These are phyloP conservation scores for Prunus padus DNA, from an alignment of 306 rosid species.

Conservation along the genomic window DNA sequence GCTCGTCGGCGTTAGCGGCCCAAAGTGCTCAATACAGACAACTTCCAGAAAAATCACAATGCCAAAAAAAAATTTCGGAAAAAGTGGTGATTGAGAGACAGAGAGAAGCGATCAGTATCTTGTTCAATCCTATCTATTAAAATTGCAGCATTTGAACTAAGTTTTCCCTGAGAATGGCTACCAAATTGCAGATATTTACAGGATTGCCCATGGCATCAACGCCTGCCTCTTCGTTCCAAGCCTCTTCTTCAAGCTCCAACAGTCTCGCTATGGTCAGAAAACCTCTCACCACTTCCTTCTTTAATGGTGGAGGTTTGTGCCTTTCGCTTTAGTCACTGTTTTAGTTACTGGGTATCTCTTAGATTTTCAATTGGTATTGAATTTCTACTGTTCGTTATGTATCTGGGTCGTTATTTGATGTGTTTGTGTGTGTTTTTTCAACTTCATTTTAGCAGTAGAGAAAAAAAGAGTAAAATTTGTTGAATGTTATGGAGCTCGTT, in stretches of 20 bases:
- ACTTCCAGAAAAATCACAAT: not conserved
- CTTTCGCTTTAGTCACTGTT: not conserved
- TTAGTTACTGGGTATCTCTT: not conserved
- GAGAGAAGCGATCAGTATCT: not conserved
- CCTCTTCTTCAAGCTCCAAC: conserved; percentile 44
- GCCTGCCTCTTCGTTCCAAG: conserved; percentile 43
- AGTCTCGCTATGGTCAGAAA: conserved; percentile 38
- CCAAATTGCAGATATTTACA: conserved; percentile 59
- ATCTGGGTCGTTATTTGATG: not conserved
- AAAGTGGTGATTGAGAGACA: not conserved
- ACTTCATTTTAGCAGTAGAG: not conserved
- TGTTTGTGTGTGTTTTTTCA: not conserved
- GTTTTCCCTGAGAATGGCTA: conserved; percentile 51
- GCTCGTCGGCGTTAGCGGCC: not conserved
- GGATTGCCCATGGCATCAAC: conserved; percentile 47
- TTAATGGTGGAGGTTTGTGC: conserved; percentile 47
- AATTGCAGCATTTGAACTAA: conserved; percentile 5
- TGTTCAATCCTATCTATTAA: conserved; percentile 17
- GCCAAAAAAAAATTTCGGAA: not conserved
- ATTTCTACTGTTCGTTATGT: not conserved
- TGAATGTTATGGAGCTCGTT: not conserved
- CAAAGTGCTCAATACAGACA: not conserved
- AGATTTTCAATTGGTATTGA: not conserved
- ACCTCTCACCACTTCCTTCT: conserved; percentile 58
- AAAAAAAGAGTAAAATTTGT: not conserved